Conservation (phyloP, 2,329 filamentous ascomycete species). For the Phyllachora maydis region DNA sequence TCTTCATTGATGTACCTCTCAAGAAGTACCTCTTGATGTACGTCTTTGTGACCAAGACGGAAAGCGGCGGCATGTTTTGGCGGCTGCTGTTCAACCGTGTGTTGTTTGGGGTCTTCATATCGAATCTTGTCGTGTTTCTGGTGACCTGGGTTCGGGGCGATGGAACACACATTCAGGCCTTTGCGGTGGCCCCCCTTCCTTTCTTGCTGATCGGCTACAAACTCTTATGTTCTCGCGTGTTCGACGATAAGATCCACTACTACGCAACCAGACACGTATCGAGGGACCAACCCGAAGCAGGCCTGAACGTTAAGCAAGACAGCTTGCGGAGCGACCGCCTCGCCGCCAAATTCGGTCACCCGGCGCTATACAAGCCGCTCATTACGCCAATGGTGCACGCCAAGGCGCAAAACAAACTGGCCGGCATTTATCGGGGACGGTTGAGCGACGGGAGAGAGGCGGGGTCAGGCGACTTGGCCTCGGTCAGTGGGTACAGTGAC, state of each 20-base stretch:
- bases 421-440: conserved; percentile 70
- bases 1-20: conserved; percentile 65
- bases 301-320: conserved; percentile 24
- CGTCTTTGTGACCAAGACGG: conserved; percentile 89
- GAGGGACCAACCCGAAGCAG: conserved; percentile 21
- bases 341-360: conserved; percentile 69
- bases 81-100: conserved; percentile 82
- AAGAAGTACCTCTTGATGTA: conserved; percentile 94
- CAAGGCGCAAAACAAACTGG: conserved; percentile 69
- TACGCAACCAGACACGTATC: conserved; percentile 46
- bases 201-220: conserved; percentile 72
- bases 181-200: conserved; percentile 50
- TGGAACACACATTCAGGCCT: conserved; percentile 38
- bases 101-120: conserved; percentile 59
- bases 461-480: conserved; percentile 31
- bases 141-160: conserved; percentile 52
- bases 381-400: conserved; percentile 92
- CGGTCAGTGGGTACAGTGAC: conserved; percentile 59
- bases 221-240: conserved; percentile 54
- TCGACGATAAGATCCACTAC: conserved; percentile 64
- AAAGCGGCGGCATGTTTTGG: conserved; percentile 90
- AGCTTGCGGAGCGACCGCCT: conserved; percentile 44
- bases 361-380: conserved; percentile 70
- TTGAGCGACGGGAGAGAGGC: conserved; percentile 44
- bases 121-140: conserved; percentile 60